phyloP scores from a whole-genome alignment of 441 rosid genomes.

The Populus hybrid region DNA sequence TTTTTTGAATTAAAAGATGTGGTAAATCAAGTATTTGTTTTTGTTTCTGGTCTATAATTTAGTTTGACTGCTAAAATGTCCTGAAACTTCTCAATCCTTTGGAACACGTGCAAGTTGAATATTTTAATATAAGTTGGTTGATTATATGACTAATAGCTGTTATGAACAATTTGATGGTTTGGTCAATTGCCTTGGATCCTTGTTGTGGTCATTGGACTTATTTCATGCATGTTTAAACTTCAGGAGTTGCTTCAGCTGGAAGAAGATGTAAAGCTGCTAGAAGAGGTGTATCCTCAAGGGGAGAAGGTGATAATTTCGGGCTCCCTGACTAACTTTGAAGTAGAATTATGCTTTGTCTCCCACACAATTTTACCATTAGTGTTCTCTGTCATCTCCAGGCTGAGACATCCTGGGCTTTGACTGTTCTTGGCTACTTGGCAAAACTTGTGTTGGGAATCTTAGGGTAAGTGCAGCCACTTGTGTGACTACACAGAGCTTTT shows the following conservation, averaged over 20 bases:
- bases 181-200: background rate
- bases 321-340: background rate
- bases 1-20: background rate
- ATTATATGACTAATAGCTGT: background rate
- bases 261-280: conserved; percentile 93
- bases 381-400: conserved; percentile 49
- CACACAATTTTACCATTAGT: conserved; percentile 3
- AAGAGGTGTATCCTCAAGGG: conserved; percentile 99
- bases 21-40: background rate
- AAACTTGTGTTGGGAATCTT: conserved; percentile 82
- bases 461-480: conserved; percentile 56
- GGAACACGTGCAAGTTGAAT: background rate
- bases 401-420: conserved; percentile 96
- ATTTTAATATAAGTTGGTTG: background rate
- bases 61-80: background rate
- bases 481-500: background rate
- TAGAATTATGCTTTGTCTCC: background rate
- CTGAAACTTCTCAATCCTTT: background rate
- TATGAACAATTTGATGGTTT: background rate
- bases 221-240: conserved; percentile 22
- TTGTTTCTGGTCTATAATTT: background rate
- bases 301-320: conserved; percentile 60
- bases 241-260: conserved; percentile 94
- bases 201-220: conserved; percentile 8
- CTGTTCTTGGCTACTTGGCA: conserved; percentile 93